Evolutionary conservation across 495 filamentous ascomycete species (phyloP).

Genomic region (Podospora didyma): DNA sequence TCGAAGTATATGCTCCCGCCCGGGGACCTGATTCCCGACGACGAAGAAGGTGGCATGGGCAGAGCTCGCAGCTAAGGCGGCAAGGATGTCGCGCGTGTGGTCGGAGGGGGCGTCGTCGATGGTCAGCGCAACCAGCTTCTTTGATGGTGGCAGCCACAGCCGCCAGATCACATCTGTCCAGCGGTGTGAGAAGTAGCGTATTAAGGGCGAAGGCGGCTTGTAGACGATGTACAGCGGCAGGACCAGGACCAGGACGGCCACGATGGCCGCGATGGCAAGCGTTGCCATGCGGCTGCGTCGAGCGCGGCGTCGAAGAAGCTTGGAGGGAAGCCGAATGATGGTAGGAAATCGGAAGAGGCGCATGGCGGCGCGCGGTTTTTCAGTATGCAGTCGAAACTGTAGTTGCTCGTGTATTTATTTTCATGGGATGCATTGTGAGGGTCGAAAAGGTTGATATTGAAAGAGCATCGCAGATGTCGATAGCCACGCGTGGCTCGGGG

Average conservation of each 20-base stretch:
- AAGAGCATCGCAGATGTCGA: too few relatives aligned
- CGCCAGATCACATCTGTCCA: constrained; percentile 78
- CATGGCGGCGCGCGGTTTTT: not conserved
- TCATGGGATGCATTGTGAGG: too few relatives aligned
- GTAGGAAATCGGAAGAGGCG: constrained; percentile 32
- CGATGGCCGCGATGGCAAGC: constrained; percentile 47
- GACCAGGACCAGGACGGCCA: constrained; percentile 44
- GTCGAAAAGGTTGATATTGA: too few relatives aligned
- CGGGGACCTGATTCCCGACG: constrained; percentile 69
- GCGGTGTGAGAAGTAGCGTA: constrained; percentile 61
- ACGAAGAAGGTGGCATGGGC: constrained; percentile 75
- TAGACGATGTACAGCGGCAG: constrained; percentile 63
- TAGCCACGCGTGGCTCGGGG: too few relatives aligned
- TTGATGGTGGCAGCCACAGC: constrained; percentile 44
- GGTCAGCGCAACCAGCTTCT: constrained; percentile 70
- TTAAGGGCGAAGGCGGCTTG: constrained; percentile 64
- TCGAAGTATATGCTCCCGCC: constrained; percentile 53
- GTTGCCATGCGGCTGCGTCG: constrained; percentile 52
- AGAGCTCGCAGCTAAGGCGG: constrained; percentile 50
- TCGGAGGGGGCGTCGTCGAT: constrained; percentile 79
- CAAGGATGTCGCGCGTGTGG: constrained; percentile 67
- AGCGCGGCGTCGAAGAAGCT: constrained; percentile 49
- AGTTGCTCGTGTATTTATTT: not conserved
- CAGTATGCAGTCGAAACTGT: not conserved
- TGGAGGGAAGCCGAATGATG: constrained; percentile 48